Base-by-base conservation (phyloP, 179 eudicot genomes). In the Silene coronaria region DNA sequence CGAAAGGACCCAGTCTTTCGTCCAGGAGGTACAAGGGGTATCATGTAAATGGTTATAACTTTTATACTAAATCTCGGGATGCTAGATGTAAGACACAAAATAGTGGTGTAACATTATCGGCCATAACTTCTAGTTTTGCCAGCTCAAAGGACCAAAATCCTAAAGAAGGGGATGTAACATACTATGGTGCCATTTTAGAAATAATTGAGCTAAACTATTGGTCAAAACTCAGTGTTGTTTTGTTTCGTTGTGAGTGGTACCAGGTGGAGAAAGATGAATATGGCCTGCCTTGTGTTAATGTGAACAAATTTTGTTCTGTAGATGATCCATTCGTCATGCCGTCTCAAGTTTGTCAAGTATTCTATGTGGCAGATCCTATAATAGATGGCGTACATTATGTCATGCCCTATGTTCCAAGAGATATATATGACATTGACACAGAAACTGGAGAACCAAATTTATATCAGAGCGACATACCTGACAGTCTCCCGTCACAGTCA, bases 291-390 rank as follows among this genome's bases (percentile, higher is more conserved):
- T 66, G 69, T 67, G 73, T 78, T 0, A 57, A 67, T 21, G 8
- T 36, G 0, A 67, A 57, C 19, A 78, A 55, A 64, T 65, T 73
- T 4, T 73, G 77, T 16, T 67, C 22, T 12, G 0, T 3, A 3
- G 23, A 78, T 58, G 77, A 78, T 13, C 81, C 73, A 36, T 66
- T 46, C 67, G 77, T 78, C 19, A 55, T 73, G 60, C 76, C 80
- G 0, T 72, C 80, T 21, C 68, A 72, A 67, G 73, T 78, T 1
- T 73, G 66, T 3, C 67, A 78, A 19, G 80, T 78, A 0, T 72
- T 72, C 26, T 78, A 78, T 38, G 19, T 73, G 0, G 60, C 62
- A 23, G 72, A 71, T 55, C 26, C 11, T 23, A 22, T 65, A 0
- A 21, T 23, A 6, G 36, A 55, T 24, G 72, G 61, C 0, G 6